A percentile compares a stretch with the other conserved stretches of the same genome.
These are phyloP conservation scores for Neurospora discreta DNA, from an alignment of 495 filamentous ascomycete species.

Conservation along the genomic window DNA sequence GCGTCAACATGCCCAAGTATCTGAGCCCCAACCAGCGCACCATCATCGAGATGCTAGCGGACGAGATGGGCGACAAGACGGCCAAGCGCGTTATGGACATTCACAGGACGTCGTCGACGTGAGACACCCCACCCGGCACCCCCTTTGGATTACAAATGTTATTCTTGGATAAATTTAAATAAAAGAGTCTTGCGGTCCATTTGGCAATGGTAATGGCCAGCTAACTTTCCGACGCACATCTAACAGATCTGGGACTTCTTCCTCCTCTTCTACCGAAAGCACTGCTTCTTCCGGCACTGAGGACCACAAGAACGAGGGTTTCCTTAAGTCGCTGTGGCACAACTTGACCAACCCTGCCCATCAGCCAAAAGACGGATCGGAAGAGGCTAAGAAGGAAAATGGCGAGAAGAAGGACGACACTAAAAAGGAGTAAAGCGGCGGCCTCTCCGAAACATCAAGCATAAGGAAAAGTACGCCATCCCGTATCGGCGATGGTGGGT, in stretches of 20 bases:
- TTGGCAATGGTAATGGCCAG: neutral
- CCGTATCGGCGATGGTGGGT: neutral
- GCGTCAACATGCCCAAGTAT: slow-evolving; percentile 89
- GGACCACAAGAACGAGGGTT: slow-evolving; percentile 61
- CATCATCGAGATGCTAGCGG: slow-evolving; percentile 86
- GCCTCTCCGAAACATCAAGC: neutral
- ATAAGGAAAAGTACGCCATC: neutral
- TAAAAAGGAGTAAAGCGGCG: slow-evolving; percentile 25
- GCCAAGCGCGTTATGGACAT: slow-evolving; percentile 82
- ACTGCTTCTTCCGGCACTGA: slow-evolving; percentile 18
- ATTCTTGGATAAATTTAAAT: neutral
- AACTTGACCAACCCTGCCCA: slow-evolving; percentile 63
- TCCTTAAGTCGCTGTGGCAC: slow-evolving; percentile 84
- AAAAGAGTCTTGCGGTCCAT: neutral
- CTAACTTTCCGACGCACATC: neutral
- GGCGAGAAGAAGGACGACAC: slow-evolving; percentile 39
- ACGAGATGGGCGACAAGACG: slow-evolving; percentile 83
- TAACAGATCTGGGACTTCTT: slow-evolving; percentile 2
- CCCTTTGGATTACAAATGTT: neutral
- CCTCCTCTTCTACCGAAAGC: neutral
- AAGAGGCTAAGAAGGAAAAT: slow-evolving; percentile 13
- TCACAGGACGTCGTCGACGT: slow-evolving; percentile 15
- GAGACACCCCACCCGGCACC: slow-evolving; percentile 7
- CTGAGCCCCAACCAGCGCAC: slow-evolving; percentile 79
- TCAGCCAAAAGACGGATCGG: slow-evolving; percentile 16